These are phyloP conservation scores for Ligustrum vulgare DNA, from an alignment of 257 asterid species.

Conservation along the genomic window DNA sequence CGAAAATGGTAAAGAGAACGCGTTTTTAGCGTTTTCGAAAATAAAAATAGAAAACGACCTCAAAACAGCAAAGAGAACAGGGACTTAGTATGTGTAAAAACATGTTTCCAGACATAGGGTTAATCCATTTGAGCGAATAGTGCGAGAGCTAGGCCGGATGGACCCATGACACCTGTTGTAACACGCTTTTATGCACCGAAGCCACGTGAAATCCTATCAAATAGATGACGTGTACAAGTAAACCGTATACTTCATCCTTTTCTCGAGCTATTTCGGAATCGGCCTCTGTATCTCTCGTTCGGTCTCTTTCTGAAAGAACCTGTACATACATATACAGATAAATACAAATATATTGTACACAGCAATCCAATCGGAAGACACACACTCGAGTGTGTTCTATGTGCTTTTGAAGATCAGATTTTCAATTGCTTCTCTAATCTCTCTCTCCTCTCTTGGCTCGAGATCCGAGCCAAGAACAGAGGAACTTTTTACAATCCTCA, in stretches of 20 bases:
- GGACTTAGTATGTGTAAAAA: too few species aligned
- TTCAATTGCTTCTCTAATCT: slow-evolving; percentile 42
- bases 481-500: slow-evolving; percentile 36
- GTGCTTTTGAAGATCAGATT: slow-evolving; percentile 36
- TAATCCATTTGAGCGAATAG: background rate
- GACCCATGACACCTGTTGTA: background rate
- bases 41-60: too few species aligned
- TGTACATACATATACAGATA: slow-evolving; percentile 13
- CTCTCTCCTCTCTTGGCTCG: slow-evolving; percentile 84
- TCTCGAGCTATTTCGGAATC: background rate
- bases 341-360: slow-evolving; percentile 16
- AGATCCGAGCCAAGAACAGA: slow-evolving; percentile 86
- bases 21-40: too few species aligned
- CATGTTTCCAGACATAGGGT: too few species aligned
- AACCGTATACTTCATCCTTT: slow-evolving; percentile 52
- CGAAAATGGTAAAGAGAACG: too few species aligned
- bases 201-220: slow-evolving; percentile 24
- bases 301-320: slow-evolving; percentile 15
- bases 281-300: slow-evolving; percentile 1
- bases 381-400: slow-evolving; percentile 28
- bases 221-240: slow-evolving; percentile 52
- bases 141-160: background rate
- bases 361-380: slow-evolving; percentile 18
- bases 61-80: too few species aligned
- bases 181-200: background rate